Base-by-base conservation (phyloP, 345 rosid species). In the Conringia planisiliqua region DNA sequence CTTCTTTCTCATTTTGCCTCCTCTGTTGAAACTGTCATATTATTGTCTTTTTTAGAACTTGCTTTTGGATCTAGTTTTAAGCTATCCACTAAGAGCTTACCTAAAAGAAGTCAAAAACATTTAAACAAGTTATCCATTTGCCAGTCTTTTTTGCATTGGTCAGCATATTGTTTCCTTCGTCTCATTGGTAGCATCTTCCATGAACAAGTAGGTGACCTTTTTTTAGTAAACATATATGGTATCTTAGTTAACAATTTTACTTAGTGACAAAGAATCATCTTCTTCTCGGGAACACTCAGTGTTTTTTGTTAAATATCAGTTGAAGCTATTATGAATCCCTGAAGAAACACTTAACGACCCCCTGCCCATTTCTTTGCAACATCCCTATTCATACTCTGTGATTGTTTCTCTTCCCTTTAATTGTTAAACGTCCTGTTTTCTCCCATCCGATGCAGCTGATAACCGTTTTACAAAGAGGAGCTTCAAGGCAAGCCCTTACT, bases 111-210 rank as follows among this genome's bases (percentile, higher is more conserved):
- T 71, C 77, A 58, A 58, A 64, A 47, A 39, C 39, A 11, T 48
- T 71, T 55, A 0, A 0, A 40, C 10, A 71, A 20, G 68, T 71
- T 47, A 71, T 58, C 76, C 47, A 38, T n/a, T 38, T 39, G 32
- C 13, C 47, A 38, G 57, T 42, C 26, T 26, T 29, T 24, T 38
- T 44, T 70, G 71, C 17, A 46, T 36, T 63, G 27, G 33, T 82
- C 51, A 39, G 42, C 52, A 20, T 73, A 47, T 46, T 50, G 68
- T 52, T 50, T 51, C 17, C 26, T 63, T 39, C 42, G 43, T 68
- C 24, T 27, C 66, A 20, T 70, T 76, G 48, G 97, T 62, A 97
- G 99, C 27, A 68, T 92, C 86, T 95, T 95, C 85, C 55, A 60
- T 48, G 96, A 86, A 82, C 94, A 90, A 91, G 99, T 95, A 66